Evolutionary conservation across 2,329 filamentous ascomycete species (phyloP), one percentile per base, ranked within the genome.

Genomic region (Boeremia exigua): DNA sequence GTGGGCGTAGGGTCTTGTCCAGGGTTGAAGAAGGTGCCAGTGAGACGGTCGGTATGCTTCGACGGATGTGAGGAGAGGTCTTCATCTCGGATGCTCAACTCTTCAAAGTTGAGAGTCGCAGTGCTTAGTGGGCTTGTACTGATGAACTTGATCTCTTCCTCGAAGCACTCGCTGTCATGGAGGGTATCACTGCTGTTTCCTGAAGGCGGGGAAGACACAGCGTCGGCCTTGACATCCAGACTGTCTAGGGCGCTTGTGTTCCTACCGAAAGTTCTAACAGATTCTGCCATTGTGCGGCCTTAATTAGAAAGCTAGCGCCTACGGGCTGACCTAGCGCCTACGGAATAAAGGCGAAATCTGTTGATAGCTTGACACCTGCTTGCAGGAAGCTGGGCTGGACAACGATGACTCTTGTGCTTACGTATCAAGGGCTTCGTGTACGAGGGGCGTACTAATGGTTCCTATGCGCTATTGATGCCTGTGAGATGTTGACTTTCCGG

Each of bases 111-210:
- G 37, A 68, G 56, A 9, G 40, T 58, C 14, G 54, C 40, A 5
- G 52, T 54, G 37, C 60, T 62, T 25, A 55, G 32, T 15, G 60
- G 60, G 23, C 58, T 65, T 32, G 36, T 49, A 17, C 54, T 28
- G 8, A 54, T 37, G 17, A n/a, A 6, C 3, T 44, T 32, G 30
- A 45, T 48, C 2, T 58, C 55, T 9, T 34, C 34, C 7, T 60
- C 47, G 6, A 55, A 57, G 8, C 19, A 25, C 8, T 40, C 36
- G 15, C 43, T 45, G 9, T 59, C 57, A 9, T 56, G 50, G 3
- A 68, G 45, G 17, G 62, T 63, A 9, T 60, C 57, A 33, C 57
- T 51, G 29, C 63, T 65, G 37, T 40, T 54, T 8, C 49, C 54
- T 3, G 56, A 62, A 9, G 30, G 27, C 5, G 54, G 49, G 3